Percentiles rank a stretch among this genome's conserved stretches.
Conservation (phyloP, 1,284 basidiomycete genomes). For the Puccinia brachypodii region DNA sequence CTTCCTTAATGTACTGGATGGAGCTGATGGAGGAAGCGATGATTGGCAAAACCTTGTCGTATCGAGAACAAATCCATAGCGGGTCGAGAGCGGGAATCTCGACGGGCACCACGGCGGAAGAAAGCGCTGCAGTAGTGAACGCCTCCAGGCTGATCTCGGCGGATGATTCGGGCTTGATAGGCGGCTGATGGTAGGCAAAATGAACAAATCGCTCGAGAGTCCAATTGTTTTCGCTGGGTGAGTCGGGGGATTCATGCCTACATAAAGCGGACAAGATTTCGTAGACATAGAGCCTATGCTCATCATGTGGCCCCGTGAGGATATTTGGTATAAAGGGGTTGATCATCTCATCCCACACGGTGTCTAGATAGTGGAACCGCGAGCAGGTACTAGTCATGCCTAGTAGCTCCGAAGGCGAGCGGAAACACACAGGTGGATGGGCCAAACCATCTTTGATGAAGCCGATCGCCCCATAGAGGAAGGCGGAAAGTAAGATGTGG, state of each 20-base stretch:
- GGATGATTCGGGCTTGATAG: not conserved
- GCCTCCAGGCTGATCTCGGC: constrained; percentile 4
- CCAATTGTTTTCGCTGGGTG: not conserved
- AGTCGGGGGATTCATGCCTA: not conserved
- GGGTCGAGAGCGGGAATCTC: constrained; percentile 34
- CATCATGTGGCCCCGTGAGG: constrained; percentile 26
- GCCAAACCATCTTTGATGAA: not conserved
- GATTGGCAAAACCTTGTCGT: constrained; percentile 17
- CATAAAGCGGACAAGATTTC: constrained; percentile 19
- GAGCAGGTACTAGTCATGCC: not conserved
- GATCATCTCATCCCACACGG: constrained; percentile 33
- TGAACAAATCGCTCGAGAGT: constrained; percentile 27
- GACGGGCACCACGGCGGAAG: not conserved
- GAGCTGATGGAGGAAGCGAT: constrained; percentile 11
- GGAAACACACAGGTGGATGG: not conserved
- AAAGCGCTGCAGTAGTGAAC: not conserved
- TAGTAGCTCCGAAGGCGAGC: constrained; percentile 7
- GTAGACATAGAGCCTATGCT: constrained; percentile 24
- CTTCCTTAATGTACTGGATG: not conserved
- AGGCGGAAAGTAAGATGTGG: constrained; percentile 22
- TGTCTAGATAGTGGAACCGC: constrained; percentile 31
- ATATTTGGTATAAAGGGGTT: constrained; percentile 26
- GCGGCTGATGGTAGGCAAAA: constrained; percentile 38
- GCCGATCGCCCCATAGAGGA: constrained; percentile 31
- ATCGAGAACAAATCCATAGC: constrained; percentile 41